Evolutionary conservation across 2,329 filamentous ascomycete species (phyloP), one percentile per base, ranked within the genome.

Genomic region (Alternaria novae-zelandiae): DNA sequence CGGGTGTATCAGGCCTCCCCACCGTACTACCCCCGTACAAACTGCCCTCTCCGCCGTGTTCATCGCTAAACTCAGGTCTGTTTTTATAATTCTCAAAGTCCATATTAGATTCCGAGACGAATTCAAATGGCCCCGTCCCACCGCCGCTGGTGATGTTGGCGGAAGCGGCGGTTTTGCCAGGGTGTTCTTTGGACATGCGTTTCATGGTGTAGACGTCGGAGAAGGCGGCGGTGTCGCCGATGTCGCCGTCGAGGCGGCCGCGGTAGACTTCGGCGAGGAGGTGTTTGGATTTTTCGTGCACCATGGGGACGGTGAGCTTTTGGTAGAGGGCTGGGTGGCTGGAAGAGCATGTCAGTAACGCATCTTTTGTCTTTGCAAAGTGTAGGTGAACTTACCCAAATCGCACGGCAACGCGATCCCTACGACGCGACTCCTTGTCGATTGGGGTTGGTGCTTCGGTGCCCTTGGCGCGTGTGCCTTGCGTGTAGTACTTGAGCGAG

Each of bases 51-150:
- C 91, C 94, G n/a, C 93, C 93, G 69, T 94, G 91, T 58, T 96
- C 92, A 11, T 94, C 90, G 2, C 89, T 89, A 80, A 98, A 97
- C 70, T 97, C 95, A 3, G 92, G 87, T 1, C 93, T 87, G 79
- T 97, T 91, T 81, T 97, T 97, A 85, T 90, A 98, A 81, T 93
- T 95, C 64, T 93, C 90, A 76, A 96, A 97, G 78, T 97, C 94
- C 79, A 97, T 90, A 53, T 93, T 89, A 58, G 87, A 87, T 73
- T 98, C 95, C 0, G 92, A 89, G 0, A 98, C 94, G 61, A 97
- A 89, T 80, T 98, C 95, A 79, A 97, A 97, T 0, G 93, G 93
- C 6, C 76, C 78, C 8, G 72, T 63, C 2, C 32, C 32, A 7
- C 12, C 28, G 15, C 15, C 65, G 10, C 72, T 13, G 70, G 20